phyloP scores from a whole-genome alignment of 2,329 filamentous ascomycete species.

The Hypoxylon rubiginosum region DNA sequence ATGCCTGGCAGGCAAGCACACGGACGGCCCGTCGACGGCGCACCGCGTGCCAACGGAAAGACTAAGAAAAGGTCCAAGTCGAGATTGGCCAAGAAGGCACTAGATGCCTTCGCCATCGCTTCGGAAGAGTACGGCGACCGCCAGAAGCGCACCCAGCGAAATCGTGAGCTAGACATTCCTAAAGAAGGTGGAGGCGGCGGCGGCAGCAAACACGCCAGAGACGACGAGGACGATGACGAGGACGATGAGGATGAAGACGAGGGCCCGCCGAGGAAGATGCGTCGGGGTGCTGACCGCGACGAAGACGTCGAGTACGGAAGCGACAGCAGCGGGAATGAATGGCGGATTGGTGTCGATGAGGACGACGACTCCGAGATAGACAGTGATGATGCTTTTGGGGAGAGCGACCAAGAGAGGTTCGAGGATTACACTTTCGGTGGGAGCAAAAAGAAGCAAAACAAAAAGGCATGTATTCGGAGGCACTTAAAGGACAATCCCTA shows the following conservation, averaged over 20 bases:
- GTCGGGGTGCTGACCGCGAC: constrained; percentile 60
- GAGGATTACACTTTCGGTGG: constrained; percentile 75
- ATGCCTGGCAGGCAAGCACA: constrained; percentile 73
- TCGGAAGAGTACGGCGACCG: constrained; percentile 64
- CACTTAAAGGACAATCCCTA: constrained; percentile 41
- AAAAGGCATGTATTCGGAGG: constrained; percentile 60
- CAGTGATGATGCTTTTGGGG: constrained; percentile 85
- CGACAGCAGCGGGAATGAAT: constrained; percentile 88
- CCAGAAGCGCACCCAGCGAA: constrained; percentile 63
- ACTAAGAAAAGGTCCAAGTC: constrained; percentile 61
- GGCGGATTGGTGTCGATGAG: constrained; percentile 78
- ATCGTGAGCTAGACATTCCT: constrained; percentile 65
- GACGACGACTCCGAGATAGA: constrained; percentile 76
- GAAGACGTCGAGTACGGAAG: constrained; percentile 79
- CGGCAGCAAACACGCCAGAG: constrained; percentile 58
- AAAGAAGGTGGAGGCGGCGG: constrained; percentile 43
- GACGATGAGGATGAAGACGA: constrained; percentile 75
- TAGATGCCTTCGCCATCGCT: constrained; percentile 71
- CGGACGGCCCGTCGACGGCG: constrained; percentile 63
- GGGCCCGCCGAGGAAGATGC: constrained; percentile 60
- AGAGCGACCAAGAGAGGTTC: constrained; percentile 88
- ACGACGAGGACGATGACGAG: constrained; percentile 67
- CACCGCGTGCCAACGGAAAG: constrained; percentile 47
- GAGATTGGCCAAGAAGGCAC: constrained; percentile 63
- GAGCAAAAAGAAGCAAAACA: constrained; percentile 55